phyloP scores from a whole-genome alignment of 2,329 filamentous ascomycete species.

The Ceratocystis ficicola region DNA sequence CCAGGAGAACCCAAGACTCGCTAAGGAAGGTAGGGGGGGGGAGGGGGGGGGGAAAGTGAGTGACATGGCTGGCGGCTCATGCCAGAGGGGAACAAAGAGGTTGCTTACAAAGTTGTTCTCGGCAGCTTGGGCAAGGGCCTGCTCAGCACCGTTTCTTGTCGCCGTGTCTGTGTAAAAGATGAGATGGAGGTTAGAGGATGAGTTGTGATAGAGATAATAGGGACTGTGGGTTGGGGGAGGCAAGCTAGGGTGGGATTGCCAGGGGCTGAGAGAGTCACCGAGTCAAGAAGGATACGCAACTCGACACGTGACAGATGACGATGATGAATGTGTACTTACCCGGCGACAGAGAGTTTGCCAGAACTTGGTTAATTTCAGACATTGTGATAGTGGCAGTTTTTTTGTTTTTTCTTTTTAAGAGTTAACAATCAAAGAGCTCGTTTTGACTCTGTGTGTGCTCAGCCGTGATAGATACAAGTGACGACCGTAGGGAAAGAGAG shows the following conservation, averaged over 20 bases:
- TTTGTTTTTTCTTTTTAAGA: slow-evolving; percentile 15
- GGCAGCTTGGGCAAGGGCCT: slow-evolving; percentile 83
- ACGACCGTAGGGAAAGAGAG: not conserved
- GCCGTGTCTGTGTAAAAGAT: slow-evolving; percentile 51
- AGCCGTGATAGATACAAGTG: slow-evolving; percentile 15
- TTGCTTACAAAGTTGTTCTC: slow-evolving; percentile 81
- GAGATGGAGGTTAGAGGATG: slow-evolving; percentile 14
- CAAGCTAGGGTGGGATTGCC: no score
- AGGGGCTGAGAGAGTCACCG: not conserved
- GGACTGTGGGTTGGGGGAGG: not conserved
- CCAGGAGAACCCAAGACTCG: not conserved
- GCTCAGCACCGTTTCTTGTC: slow-evolving; percentile 81
- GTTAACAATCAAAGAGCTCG: not conserved
- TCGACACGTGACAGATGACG: slow-evolving; percentile 21
- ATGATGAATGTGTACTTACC: slow-evolving; percentile 46
- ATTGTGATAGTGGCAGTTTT: slow-evolving; percentile 46
- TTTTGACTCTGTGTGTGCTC: slow-evolving; percentile 9
- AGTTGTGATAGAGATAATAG: not conserved
- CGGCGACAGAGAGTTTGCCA: slow-evolving; percentile 89
- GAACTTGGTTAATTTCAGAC: slow-evolving; percentile 95
- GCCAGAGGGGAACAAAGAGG: slow-evolving; percentile 22
- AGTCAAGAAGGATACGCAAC: slow-evolving; percentile 12
- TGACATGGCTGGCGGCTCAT: not conserved
- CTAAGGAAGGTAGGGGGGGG: not conserved
- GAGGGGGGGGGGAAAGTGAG: slow-evolving; percentile 10